These are phyloP conservation scores for Gnetum montanum DNA, from an alignment of 75 land plant species.

Conservation along the genomic window DNA sequence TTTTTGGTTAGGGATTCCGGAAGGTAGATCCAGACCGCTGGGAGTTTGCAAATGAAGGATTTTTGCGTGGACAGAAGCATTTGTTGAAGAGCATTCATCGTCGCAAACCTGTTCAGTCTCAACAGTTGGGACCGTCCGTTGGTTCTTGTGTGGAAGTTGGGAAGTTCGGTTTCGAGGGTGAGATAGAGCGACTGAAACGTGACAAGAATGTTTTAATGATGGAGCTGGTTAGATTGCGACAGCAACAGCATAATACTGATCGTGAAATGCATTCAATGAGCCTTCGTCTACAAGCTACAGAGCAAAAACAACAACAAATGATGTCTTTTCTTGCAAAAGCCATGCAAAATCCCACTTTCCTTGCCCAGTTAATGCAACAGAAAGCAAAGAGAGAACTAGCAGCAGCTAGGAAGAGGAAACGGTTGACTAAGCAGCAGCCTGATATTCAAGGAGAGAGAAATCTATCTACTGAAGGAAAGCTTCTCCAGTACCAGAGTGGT, in stretches of 20 bases:
- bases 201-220: slow-evolving; percentile 45
- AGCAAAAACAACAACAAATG: slow-evolving; percentile 60
- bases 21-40: slow-evolving; percentile 69
- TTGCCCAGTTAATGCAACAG: slow-evolving; percentile 26
- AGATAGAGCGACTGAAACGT: slow-evolving; percentile 29
- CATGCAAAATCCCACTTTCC: slow-evolving; percentile 47
- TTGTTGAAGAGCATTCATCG: slow-evolving; percentile 52
- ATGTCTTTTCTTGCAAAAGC: slow-evolving; percentile 51
- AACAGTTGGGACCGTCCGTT: slow-evolving; percentile 10
- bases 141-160: slow-evolving; percentile 16
- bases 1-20: slow-evolving; percentile 81
- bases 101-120: slow-evolving; percentile 38
- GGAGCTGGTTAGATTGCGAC: slow-evolving; percentile 40
- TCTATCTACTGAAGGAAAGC: slow-evolving; percentile 16
- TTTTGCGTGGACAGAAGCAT: slow-evolving; percentile 45
- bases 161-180: slow-evolving; percentile 17
- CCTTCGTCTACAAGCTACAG: slow-evolving; percentile 40
- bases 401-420: slow-evolving; percentile 20
- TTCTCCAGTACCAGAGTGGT: slow-evolving; percentile 11
- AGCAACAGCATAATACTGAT: slow-evolving; percentile 30
- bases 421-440: slow-evolving; percentile 33
- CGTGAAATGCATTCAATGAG: slow-evolving; percentile 28
- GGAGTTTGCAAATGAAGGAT: slow-evolving; percentile 78
- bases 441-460: slow-evolving; percentile 6
- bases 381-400: slow-evolving; percentile 22